Evolutionary conservation across 192 early-diverging fungal species (phyloP), one percentile per base, ranked within the genome.

Genomic region (Coemansia nantahalensis): DNA sequence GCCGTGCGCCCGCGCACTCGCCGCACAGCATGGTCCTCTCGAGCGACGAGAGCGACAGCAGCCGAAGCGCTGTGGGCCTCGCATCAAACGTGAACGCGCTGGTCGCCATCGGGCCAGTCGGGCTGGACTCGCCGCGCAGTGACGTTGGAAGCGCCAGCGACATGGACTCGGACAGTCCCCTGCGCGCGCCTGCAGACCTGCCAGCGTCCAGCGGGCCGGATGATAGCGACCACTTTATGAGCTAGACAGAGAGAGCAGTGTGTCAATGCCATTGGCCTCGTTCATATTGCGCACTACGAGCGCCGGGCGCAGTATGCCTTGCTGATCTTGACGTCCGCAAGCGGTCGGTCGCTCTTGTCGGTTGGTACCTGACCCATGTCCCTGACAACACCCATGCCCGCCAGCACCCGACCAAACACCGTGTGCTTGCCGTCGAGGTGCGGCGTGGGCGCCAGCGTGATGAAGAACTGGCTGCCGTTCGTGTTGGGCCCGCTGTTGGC

Each of bases 401-500:
- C 84, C 3, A 84, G 81, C 0, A 98, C 78, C 26, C 83, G 88
- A 12, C 96, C 96, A 82, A 98, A 98, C 19, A 98, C 79, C 2
- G 94, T 92, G 59, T 98, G 96, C 54, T 97, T 95, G 17, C 80
- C 73, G 45, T 91, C 86, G 26, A 89, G 41, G 60, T 89, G 86
- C 21, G 82, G 80, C 24, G 82, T 81, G 12, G 89, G 89, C 13
- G 80, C 77, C 61, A 85, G 79, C 8, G 87, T 87, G 44, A 87
- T 83, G 42, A 89, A 88, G 42, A 64, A 63, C 59, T 93, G 91
- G 4, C 88, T 91, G 12, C 82, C 79, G 59, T 99, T 99, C 5
- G 95, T 97, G 50, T 92, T 83, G 17, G 84, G 83, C 22, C 96
- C 96, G 31, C 83, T 82, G 64, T 99, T 99, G 1, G 96, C 96